These are phyloP conservation scores for Coelastrella sp. DNA, from an alignment of 139 green algal genomes.

Conservation along the genomic window DNA sequence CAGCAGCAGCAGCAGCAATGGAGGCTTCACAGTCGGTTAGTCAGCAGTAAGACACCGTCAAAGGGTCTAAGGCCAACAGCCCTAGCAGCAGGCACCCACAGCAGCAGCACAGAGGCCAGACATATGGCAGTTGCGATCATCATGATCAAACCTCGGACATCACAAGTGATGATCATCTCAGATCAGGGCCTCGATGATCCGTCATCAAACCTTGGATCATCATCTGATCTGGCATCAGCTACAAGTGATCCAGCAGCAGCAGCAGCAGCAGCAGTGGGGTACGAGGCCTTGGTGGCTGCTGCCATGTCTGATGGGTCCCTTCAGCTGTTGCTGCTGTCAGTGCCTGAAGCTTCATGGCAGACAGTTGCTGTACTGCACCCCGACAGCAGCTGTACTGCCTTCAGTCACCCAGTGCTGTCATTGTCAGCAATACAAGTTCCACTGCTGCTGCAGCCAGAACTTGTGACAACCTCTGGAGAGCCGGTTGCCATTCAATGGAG, in stretches of 20 bases:
- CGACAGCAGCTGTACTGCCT: conserved; percentile 1
- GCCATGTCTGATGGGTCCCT: conserved; percentile 12
- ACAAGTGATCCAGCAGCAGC: neutral
- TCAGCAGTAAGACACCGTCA: conserved; percentile 12
- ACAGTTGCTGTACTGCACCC: neutral
- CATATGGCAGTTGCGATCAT: conserved; percentile 13
- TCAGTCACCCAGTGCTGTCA: neutral
- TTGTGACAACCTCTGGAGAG: too few relatives aligned
- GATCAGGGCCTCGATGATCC: neutral
- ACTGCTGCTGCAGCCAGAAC: neutral
- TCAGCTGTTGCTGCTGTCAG: conserved; percentile 28
- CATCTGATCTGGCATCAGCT: too few relatives aligned
- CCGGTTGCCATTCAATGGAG: too few relatives aligned
- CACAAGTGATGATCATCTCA: neutral
- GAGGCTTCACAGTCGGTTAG: neutral
- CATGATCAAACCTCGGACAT: neutral
- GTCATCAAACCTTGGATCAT: neutral
- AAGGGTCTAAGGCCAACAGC: neutral
- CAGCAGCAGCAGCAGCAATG: conserved; percentile 42
- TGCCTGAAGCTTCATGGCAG: neutral
- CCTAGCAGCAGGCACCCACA: conserved; percentile 10
- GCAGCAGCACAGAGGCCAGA: conserved; percentile 23
- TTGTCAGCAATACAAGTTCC: neutral
- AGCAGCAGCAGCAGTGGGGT: neutral
- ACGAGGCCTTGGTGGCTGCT: neutral